Evolutionary conservation across 164 flowering plant species (phyloP).

Genomic region (Buxus sempervirens): DNA sequence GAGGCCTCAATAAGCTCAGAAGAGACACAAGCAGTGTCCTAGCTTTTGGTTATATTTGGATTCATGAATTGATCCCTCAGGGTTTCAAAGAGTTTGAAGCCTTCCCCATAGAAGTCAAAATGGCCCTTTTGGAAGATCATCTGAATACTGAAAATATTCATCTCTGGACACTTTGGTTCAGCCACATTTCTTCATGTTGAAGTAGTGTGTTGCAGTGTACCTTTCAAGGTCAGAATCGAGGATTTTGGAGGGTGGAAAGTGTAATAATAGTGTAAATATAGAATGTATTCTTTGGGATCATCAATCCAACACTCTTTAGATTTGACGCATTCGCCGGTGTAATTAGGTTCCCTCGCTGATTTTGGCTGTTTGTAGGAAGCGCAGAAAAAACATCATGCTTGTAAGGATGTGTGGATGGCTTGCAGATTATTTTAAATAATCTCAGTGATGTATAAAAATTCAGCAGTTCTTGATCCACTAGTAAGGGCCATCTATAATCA

Average conservation of each 20-base stretch:
- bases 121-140: not conserved
- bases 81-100: not conserved
- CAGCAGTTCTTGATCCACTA: too few relatives aligned
- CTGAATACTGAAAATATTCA: not conserved
- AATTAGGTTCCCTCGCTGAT: not conserved
- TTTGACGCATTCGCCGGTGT: not conserved
- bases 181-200: not conserved
- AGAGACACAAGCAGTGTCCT: constrained; percentile 31
- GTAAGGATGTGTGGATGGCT: too few relatives aligned
- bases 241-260: constrained; percentile 3
- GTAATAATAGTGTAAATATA: constrained; percentile 22
- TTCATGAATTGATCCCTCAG: not conserved
- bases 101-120: not conserved
- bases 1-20: constrained; percentile 67
- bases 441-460: too few relatives aligned
- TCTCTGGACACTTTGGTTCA: not conserved
- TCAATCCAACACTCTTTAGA: not conserved
- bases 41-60: not conserved
- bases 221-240: not conserved
- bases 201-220: not conserved
- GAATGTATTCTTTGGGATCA: constrained; percentile 5
- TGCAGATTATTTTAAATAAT: too few relatives aligned
- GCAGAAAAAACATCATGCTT: too few relatives aligned
- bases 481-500: too few relatives aligned
- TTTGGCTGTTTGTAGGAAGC: not conserved